Base-by-base conservation (phyloP, 202 grass and related monocot genomes). In the Setaria italica region DNA sequence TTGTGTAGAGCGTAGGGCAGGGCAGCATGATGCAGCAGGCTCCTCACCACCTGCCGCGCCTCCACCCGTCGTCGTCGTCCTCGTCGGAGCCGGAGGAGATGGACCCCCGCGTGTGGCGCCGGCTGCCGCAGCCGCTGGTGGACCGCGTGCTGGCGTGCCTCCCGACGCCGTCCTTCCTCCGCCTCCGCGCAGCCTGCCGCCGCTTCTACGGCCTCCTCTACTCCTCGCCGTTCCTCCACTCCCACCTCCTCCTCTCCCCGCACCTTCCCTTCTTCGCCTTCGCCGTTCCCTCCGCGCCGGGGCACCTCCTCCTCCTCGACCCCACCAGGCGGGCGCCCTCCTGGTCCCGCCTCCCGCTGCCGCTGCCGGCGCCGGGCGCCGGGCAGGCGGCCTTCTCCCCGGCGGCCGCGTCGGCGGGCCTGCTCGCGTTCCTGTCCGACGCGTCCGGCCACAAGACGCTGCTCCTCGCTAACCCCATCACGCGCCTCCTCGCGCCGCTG, bases 101-200 rank as follows among this genome's bases (percentile, higher is more conserved):
- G 90, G 96, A 99, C 82, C 88, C 87, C 32, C 91, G 89, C 48
- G 87, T 99, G 41, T 99, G 96, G 96, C 43, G 88, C 72, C 93
- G 80, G 0, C 91, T 98, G 19, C 96, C 96, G 41, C 93, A 83
- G 62, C 85, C 88, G 1, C 86, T 98, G 54, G 43, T 98, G 47
- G 96, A 98, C 63, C 96, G 93, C 43, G 81, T 98, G 29, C 90
- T 98, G 34, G 91, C 92, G 3, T 94, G 92, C 90, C 86, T 99
- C 0, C 96, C 96, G 2, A 85, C 93, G 4, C 84, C 86, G 1
- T 80, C 91, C 13, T 99, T 95, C 90, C 94, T 99, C 85, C 96
- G 91, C 17, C 37, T 91, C 90, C 90, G 93, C 51, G 69, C 90
- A 45, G 84, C 87, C 80, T 99, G 91, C 79, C 90, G 89, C 80